Conservation (phyloP, 352 stramenopile species). For the Globisporangium rhizosaccharum region DNA sequence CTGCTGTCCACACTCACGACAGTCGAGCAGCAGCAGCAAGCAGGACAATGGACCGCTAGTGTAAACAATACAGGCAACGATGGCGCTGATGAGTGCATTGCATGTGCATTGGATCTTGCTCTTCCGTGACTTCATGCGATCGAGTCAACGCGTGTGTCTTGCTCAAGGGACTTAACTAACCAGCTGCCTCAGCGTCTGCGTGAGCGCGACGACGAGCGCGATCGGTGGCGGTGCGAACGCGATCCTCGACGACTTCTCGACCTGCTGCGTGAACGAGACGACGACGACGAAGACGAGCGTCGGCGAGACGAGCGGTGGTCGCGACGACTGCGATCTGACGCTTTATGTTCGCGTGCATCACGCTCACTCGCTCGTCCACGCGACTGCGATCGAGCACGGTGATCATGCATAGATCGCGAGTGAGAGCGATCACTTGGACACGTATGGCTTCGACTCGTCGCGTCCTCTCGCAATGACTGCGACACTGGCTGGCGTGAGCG, state of each 20-base stretch:
- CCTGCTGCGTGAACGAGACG: conserved; percentile 31
- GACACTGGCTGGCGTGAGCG: not conserved
- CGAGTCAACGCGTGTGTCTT: no score
- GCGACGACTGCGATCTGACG: conserved; percentile 8
- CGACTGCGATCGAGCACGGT: conserved; percentile 1
- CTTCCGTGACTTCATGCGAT: no score
- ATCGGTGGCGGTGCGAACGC: not conserved
- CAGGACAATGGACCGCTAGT: no score
- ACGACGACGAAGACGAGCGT: conserved; percentile 18
- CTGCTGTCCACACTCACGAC: no score
- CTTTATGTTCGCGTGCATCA: conserved; percentile 10
- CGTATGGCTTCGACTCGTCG: no score
- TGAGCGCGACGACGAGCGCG: conserved; percentile 17
- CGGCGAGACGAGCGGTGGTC: conserved; percentile 15
- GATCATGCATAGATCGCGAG: not conserved
- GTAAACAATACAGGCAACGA: no score
- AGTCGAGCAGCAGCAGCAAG: no score
- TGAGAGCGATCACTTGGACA: not conserved
- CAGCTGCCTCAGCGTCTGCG: not conserved
- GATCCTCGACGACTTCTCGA: conserved; percentile 12
- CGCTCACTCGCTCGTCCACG: conserved; percentile 6
- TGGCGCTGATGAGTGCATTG: no score
- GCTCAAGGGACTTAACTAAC: no score
- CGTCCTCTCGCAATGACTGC: no score
- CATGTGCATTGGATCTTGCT: no score